These are phyloP conservation scores for Penicillium expansum DNA, from an alignment of 2,329 filamentous ascomycete species.

Conservation along the genomic window DNA sequence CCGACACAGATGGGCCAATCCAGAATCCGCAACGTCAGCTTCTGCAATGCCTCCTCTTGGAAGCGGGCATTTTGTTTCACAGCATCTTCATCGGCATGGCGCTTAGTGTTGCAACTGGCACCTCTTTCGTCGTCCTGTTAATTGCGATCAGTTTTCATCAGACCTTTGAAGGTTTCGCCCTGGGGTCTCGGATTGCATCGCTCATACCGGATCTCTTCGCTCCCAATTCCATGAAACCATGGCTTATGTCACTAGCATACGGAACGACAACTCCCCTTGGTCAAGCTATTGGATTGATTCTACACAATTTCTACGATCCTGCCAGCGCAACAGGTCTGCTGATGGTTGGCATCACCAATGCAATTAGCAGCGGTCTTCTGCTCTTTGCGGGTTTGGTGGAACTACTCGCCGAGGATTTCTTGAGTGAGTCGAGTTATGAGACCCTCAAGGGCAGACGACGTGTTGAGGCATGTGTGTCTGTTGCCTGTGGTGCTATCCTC, in stretches of 20 bases:
- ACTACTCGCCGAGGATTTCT: conserved; percentile 78
- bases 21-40: conserved; percentile 65
- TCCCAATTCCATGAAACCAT: conserved; percentile 69
- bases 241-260: conserved; percentile 64
- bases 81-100: conserved; percentile 86
- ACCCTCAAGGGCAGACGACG: conserved; percentile 57
- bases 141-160: conserved; percentile 82
- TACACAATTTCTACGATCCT: conserved; percentile 79
- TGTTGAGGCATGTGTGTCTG: conserved; percentile 60
- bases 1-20: conserved; percentile 35
- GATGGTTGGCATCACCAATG: conserved; percentile 85
- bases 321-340: conserved; percentile 71
- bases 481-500: conserved; percentile 58
- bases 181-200: conserved; percentile 80
- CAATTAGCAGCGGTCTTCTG: conserved; percentile 74
- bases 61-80: conserved; percentile 82
- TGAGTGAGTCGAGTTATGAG: conserved; percentile 64
- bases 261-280: conserved; percentile 75
- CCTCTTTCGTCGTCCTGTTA: conserved; percentile 74
- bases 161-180: conserved; percentile 82
- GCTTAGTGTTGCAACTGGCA: conserved; percentile 74
- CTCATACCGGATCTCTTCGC: conserved; percentile 66
- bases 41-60: conserved; percentile 74
- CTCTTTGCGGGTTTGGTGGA: conserved; percentile 82
- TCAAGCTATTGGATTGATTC: conserved; percentile 74